These are phyloP conservation scores for Erythrobasidium hasegawianum DNA, from an alignment of 1,284 basidiomycete species.

Conservation along the genomic window DNA sequence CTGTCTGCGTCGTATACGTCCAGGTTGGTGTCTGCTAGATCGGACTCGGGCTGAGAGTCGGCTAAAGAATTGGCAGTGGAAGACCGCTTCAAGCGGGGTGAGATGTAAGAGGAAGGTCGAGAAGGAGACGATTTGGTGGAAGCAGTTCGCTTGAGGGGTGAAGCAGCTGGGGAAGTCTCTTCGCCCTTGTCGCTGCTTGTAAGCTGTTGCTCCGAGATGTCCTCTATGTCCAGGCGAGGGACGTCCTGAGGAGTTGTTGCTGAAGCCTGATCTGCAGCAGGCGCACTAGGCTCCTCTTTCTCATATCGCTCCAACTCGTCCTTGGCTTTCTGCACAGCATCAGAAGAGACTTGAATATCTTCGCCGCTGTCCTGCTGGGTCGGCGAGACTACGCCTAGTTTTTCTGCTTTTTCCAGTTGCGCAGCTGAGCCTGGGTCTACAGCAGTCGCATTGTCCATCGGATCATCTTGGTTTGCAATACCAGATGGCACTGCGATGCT, in stretches of 20 bases:
- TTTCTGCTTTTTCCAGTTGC: conserved; percentile 11
- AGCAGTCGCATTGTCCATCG: background rate
- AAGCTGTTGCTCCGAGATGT: background rate
- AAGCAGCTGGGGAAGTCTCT: background rate
- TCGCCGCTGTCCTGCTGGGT: background rate
- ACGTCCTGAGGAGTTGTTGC: background rate
- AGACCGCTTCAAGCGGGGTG: conserved; percentile 12
- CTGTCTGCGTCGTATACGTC: conserved; percentile 3
- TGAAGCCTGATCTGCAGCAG: conserved; percentile 12
- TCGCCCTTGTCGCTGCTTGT: background rate
- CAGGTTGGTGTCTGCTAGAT: conserved; percentile 29
- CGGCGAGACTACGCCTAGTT: background rate
- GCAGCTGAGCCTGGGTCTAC: conserved; percentile 8
- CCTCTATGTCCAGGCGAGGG: background rate
- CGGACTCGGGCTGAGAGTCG: conserved; percentile 27
- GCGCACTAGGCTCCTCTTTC: conserved; percentile 16
- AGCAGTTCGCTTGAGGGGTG: conserved; percentile 1
- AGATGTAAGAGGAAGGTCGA: background rate
- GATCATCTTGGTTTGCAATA: background rate
- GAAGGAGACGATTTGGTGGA: conserved; percentile 8
- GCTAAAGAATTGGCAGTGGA: conserved; percentile 16
- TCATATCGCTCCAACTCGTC: conserved; percentile 19
- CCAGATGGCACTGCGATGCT: background rate
- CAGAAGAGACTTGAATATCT: background rate
- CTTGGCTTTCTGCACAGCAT: conserved; percentile 20